Evolutionary conservation across 2,329 filamentous ascomycete genomes (phyloP), one percentile per base, ranked within the genome.

Genomic region (Aspergillus nomiae): DNA sequence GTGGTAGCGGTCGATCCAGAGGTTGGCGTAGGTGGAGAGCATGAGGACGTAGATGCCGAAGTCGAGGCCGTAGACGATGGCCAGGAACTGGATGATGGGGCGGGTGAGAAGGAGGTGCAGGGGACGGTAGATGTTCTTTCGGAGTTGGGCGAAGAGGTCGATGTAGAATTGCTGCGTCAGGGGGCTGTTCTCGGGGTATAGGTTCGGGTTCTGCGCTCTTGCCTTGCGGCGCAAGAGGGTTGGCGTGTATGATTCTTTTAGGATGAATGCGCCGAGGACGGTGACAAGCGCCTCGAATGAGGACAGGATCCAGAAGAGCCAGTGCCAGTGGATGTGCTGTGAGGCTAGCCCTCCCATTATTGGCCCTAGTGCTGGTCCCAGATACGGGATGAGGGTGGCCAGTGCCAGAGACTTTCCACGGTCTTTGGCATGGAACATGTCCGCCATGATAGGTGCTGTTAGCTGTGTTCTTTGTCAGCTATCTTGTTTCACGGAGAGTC

Each of bases 301-400:
- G 16, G 58, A 59, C 10, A 59, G 34, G 16, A 59, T 59, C 58
- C 58, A 59, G 26, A 59, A 59, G 34, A 59, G 58, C 58, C 58
- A 59, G 34, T 53, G 46, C 58, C 58, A 59, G 46, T 59, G 58
- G 16, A 59, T 38, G 32, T 59, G 11, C 30, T 59, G 58, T 11
- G 58, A 28, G 46, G 48, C 48, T 28, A 59, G 34, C 2, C 58
- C 58, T 19, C 58, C 58, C 32, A 59, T 53, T 21, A 59, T 59
- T 16, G 58, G 58, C 4, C 58, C 58, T 34, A 59, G 11, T 19
- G 58, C 58, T 21, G 58, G 58, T 19, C 58, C 58, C 26, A 59
- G 32, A 24, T 51, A 59, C 1, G 58, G 58, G 36, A 59, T 54
- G 10, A 59, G 48, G 9, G 58, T 59, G 16, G 58, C 58, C 21